Percentiles rank a stretch among this genome's conserved stretches.
Conservation (phyloP, 2,329 filamentous ascomycete species). For the Penicillium sclerotigenum region DNA sequence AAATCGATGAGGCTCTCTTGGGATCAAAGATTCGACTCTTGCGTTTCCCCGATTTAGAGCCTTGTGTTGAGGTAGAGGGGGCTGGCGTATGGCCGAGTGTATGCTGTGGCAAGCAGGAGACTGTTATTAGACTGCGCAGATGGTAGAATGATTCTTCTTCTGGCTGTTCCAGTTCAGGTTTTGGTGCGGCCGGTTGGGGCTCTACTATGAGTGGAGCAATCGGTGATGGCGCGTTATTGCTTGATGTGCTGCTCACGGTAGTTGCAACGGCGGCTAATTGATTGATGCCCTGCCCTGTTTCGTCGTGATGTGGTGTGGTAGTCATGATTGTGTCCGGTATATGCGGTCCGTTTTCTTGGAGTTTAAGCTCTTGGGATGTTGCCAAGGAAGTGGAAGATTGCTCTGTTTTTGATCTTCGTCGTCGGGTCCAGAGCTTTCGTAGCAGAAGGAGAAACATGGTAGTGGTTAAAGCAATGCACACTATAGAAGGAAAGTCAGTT, state of each 20-base stretch:
- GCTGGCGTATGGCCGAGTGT: background rate
- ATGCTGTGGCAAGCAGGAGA: slow-evolving; percentile 11
- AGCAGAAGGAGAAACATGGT: slow-evolving; percentile 5
- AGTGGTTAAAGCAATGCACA: background rate
- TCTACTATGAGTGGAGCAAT: background rate
- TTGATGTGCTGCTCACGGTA: slow-evolving; percentile 7
- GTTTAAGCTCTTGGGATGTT: background rate
- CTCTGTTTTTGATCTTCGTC: background rate
- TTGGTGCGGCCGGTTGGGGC: too few species aligned
- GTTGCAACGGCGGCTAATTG: slow-evolving; percentile 14
- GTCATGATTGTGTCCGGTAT: background rate
- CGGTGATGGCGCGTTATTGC: background rate
- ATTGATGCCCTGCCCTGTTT: slow-evolving; percentile 13
- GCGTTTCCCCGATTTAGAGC: background rate
- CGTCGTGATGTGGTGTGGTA: background rate
- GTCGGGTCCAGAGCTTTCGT: slow-evolving; percentile 2
- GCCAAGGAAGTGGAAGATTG: background rate
- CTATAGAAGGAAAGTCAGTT: background rate
- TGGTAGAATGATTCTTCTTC: slow-evolving; percentile 21
- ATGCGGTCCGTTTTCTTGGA: background rate
- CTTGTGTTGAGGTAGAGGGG: background rate
- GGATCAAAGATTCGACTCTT: slow-evolving; percentile 5
- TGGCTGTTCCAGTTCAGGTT: background rate
- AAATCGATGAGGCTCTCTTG: slow-evolving; percentile 18
- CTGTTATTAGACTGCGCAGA: slow-evolving; percentile 21